Conservation (phyloP, 2,329 filamentous ascomycete genomes). For the Curvularia sp. region DNA sequence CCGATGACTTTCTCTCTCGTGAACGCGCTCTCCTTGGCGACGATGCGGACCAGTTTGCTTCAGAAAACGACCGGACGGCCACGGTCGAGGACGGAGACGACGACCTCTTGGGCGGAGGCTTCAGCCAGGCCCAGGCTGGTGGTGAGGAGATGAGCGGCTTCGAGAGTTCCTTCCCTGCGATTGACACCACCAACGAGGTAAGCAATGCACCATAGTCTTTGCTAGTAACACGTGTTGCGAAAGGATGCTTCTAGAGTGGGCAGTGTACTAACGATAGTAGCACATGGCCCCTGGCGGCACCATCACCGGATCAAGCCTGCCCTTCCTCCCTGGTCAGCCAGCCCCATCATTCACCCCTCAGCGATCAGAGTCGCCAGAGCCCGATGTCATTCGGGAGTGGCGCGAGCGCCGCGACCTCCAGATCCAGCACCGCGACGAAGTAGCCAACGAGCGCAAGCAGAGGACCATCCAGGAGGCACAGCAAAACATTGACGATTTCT, state of each 20-base stretch:
- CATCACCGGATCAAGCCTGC: slow-evolving; percentile 74
- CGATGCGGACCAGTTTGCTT: slow-evolving; percentile 89
- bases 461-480: slow-evolving; percentile 89
- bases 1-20: slow-evolving; percentile 86
- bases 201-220: slow-evolving; percentile 26
- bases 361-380: slow-evolving; percentile 78
- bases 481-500: slow-evolving; percentile 97
- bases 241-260: background rate
- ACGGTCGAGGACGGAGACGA: slow-evolving; percentile 71
- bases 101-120: slow-evolving; percentile 72
- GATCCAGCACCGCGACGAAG: slow-evolving; percentile 82
- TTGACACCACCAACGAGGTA: slow-evolving; percentile 77
- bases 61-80: slow-evolving; percentile 72
- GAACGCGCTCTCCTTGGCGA: slow-evolving; percentile 91
- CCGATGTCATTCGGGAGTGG: slow-evolving; percentile 89
- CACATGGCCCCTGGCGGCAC: slow-evolving; percentile 76
- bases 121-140: slow-evolving; percentile 51
- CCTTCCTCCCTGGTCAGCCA: slow-evolving; percentile 58
- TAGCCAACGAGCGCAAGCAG: slow-evolving; percentile 80
- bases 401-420: slow-evolving; percentile 85
- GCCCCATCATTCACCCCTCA: slow-evolving; percentile 52
- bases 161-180: slow-evolving; percentile 88
- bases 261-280: slow-evolving; percentile 52
- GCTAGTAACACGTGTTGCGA: slow-evolving; percentile 3
- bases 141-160: slow-evolving; percentile 68